Evolutionary conservation across 2,329 filamentous ascomycete species (phyloP).

Genomic region (Raffaelea ambrosiae): DNA sequence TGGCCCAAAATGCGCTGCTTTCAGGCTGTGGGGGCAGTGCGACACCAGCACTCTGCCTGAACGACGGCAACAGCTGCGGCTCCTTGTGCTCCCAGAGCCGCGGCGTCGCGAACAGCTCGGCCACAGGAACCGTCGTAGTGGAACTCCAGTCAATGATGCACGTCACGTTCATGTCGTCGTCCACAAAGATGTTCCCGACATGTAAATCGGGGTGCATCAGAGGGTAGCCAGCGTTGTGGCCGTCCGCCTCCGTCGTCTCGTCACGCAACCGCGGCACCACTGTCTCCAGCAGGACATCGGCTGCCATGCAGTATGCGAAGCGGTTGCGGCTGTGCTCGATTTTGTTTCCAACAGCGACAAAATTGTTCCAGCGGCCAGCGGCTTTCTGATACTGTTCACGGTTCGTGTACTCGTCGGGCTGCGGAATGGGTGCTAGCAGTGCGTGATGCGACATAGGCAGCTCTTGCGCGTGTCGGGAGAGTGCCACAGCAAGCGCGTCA

Average conservation of each 20-base stretch:
- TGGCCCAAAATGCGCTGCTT: neutral
- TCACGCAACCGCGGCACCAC: neutral
- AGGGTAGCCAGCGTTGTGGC: neutral
- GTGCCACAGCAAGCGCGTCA: neutral
- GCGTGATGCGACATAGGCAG: slow-evolving; percentile 1
- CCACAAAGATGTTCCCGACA: slow-evolving; percentile 3
- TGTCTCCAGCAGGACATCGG: neutral
- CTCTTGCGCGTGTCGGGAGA: neutral
- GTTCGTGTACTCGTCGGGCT: neutral
- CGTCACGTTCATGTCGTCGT: slow-evolving; percentile 1
- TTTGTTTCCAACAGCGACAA: neutral
- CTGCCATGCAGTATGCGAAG: slow-evolving; percentile 1
- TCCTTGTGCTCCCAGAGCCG: neutral
- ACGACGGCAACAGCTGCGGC: neutral
- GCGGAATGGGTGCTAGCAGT: neutral
- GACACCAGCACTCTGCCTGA: neutral
- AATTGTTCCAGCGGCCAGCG: neutral
- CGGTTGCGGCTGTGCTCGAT: slow-evolving; percentile 1
- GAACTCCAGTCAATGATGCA: slow-evolving; percentile 3
- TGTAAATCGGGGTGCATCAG: neutral
- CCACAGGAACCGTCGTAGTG: neutral
- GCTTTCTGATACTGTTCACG: neutral
- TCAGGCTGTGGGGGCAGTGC: neutral
- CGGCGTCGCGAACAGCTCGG: neutral
- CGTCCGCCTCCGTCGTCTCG: no score